These are phyloP conservation scores for Schizopora paradoxa DNA, from an alignment of 1,284 basidiomycete genomes.

Conservation along the genomic window DNA sequence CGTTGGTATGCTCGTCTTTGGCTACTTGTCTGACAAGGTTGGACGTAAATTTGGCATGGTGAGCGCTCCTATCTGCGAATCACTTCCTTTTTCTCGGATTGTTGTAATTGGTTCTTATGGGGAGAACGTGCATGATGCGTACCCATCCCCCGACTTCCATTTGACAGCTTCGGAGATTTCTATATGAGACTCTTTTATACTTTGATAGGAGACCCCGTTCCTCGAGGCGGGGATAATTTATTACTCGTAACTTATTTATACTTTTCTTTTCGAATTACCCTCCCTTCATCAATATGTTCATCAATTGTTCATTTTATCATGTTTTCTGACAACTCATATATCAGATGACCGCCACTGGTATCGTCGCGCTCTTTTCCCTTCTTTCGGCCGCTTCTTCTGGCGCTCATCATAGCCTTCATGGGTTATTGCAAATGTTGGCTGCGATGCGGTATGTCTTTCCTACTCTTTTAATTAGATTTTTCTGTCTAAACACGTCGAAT, in stretches of 20 bases:
- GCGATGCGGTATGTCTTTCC: conserved; percentile 63
- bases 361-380: conserved; percentile 75
- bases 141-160: too few species aligned
- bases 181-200: too few species aligned
- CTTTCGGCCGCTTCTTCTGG: conserved; percentile 83
- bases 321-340: conserved; percentile 1
- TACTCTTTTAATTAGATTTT: neutral
- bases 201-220: neutral
- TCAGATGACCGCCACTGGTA: conserved; percentile 71
- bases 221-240: neutral
- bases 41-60: conserved; percentile 90
- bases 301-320: neutral
- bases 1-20: conserved; percentile 74
- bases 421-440: conserved; percentile 71
- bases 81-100: conserved; percentile 1
- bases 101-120: too few species aligned
- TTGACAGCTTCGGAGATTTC: neutral
- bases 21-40: conserved; percentile 79
- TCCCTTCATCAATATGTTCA: neutral
- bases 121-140: too few species aligned
- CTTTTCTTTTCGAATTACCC: neutral
- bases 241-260: neutral
- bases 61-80: conserved; percentile 21
- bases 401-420: conserved; percentile 62
- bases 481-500: neutral